Evolutionary conservation across 2,329 filamentous ascomycete species (phyloP), one percentile per base, ranked within the genome.

Genomic region (Neofusicoccum umdonicola): DNA sequence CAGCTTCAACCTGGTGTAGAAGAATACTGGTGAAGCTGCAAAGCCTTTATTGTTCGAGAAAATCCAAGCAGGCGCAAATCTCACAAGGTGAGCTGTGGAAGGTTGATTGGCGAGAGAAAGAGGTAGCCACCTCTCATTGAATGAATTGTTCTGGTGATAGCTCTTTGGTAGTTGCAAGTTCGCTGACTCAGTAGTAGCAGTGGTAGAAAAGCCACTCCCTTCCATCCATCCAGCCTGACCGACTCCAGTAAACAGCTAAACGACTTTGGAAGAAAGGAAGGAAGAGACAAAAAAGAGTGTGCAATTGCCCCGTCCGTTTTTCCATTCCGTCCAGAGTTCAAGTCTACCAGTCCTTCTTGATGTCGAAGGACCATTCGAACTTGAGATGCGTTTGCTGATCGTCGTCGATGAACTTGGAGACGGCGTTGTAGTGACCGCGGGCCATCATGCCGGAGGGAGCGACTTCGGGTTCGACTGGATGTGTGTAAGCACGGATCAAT

Each of bases 281-380:
- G 34, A 58, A 47, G 56, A 22, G 56, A 47, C 41, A 35, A 19
- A 34, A 58, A 60, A 37, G 56, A 60, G 42, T 34, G 60, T 63
- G 48, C 37, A 54, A 19, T n/a, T 56, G 39, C 13, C 45, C 35
- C 47, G 22, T 45, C 61, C 39, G 44, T 22, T 44, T 34, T 12
- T 17, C 27, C 9, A 19, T 39, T 19, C 12, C n/a, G 7, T 56
- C 27, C 47, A 17, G 42, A n/a, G 35, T 51, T 52, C 22, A 34
- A 9, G 13, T 70, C 69, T 88, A 91, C 95, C 95, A 98, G 77
- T 97, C 92, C 86, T 98, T 99, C 81, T 90, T 86, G 77, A 99
- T 97, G 75, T 97, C 91, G 74, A 99, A 98, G 67, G 89, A 88
- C 95, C 95, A 99, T 73, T 96, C 90, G 78, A 99, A 99, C 76